These are phyloP conservation scores for Populus hybrid DNA, from an alignment of 441 rosid species.

Conservation along the genomic window DNA sequence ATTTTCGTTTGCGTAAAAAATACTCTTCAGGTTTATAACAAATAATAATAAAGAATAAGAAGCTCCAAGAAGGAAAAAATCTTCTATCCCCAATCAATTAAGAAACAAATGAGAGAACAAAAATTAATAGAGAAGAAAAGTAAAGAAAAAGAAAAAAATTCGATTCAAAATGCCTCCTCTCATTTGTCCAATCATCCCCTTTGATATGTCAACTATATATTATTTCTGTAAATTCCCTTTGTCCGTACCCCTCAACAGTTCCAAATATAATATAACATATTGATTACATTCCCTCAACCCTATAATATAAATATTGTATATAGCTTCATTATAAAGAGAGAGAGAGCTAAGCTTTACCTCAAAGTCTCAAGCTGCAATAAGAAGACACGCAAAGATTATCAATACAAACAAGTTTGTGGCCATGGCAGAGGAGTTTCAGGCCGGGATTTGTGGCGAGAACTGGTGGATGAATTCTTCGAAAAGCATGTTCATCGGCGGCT, in stretches of 20 bases:
- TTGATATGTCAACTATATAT: slow-evolving; percentile 45
- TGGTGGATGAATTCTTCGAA: slow-evolving; percentile 64
- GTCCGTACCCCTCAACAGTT: slow-evolving; percentile 28
- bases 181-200: slow-evolving; percentile 42
- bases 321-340: not conserved
- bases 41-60: too few relatives aligned
- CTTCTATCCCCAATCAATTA: not conserved
- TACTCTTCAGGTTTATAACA: too few relatives aligned
- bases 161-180: slow-evolving; percentile 22
- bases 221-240: slow-evolving; percentile 33
- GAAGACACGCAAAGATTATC: not conserved
- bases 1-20: too few relatives aligned
- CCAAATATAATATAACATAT: slow-evolving; percentile 28
- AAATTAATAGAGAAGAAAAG: too few relatives aligned
- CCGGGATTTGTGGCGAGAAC: slow-evolving; percentile 51
- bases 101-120: not conserved
- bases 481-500: slow-evolving; percentile 35
- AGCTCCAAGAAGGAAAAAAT: not conserved
- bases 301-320: not conserved
- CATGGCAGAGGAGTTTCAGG: slow-evolving; percentile 78
- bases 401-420: not conserved
- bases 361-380: not conserved
- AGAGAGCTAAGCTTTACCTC: not conserved
- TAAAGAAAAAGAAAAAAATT: too few relatives aligned
- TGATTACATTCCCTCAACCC: slow-evolving; percentile 4